Percentiles rank a stretch among this genome's conserved stretches.
These are phyloP conservation scores for Paramecium sexaurelia DNA, from an alignment of 73 alveolate genomes.

Conservation along the genomic window DNA sequence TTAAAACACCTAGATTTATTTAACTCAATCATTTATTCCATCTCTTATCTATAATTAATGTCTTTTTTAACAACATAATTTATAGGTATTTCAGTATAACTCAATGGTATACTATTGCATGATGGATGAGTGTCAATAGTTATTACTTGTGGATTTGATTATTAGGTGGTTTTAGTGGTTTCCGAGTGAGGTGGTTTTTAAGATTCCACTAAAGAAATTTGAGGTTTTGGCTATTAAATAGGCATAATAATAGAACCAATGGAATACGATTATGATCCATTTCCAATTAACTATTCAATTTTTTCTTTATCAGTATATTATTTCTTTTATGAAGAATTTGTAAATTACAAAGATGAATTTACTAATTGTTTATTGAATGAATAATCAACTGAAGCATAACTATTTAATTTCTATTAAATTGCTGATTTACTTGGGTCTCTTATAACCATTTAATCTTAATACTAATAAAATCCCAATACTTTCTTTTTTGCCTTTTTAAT, in stretches of 20 bases:
- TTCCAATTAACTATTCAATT: background rate
- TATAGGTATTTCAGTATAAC: background rate
- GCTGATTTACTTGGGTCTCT: background rate
- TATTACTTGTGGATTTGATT: background rate
- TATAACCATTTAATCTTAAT: background rate
- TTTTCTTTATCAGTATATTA: background rate
- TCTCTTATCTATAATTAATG: background rate
- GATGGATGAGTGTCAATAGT: conserved; percentile 24
- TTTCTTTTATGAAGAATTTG: conserved; percentile 5
- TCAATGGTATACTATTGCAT: background rate
- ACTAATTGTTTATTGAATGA: background rate
- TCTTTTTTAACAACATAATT: background rate
- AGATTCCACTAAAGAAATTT: background rate
- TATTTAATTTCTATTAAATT: background rate
- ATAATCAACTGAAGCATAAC: background rate
- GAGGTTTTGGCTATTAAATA: background rate
- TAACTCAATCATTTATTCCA: conserved; percentile 29
- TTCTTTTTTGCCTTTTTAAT: background rate
- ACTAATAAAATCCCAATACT: background rate
- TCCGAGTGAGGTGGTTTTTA: background rate
- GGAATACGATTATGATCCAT: background rate
- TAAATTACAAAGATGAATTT: background rate
- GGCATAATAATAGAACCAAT: background rate
- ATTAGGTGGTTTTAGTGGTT: background rate
- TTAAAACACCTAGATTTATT: background rate